Evolutionary conservation across 75 land plant genomes (phyloP).

Genomic region (Cupressus sempervirens): DNA sequence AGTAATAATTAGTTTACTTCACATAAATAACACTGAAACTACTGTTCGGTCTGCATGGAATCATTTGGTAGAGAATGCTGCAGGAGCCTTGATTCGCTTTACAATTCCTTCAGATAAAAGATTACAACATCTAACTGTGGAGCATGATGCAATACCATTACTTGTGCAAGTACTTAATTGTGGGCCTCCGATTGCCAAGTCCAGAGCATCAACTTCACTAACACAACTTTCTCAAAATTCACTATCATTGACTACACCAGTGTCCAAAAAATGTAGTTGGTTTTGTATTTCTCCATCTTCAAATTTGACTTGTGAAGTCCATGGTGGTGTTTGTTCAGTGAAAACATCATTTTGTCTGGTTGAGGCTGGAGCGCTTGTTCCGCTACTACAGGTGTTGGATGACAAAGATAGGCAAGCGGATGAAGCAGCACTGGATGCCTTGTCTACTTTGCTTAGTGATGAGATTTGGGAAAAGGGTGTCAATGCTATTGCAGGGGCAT

Average conservation of each 20-base stretch:
- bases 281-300: slow-evolving; percentile 42
- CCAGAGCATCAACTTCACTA: slow-evolving; percentile 48
- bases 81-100: slow-evolving; percentile 49
- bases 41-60: slow-evolving; percentile 3
- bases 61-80: slow-evolving; percentile 34
- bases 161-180: slow-evolving; percentile 49
- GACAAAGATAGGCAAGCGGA: slow-evolving; percentile 54
- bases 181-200: slow-evolving; percentile 30
- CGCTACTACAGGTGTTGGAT: slow-evolving; percentile 38
- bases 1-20: slow-evolving; percentile 23
- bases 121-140: slow-evolving; percentile 35
- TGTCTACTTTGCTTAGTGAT: slow-evolving; percentile 49
- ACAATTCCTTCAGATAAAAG: slow-evolving; percentile 58
- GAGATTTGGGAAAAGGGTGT: slow-evolving; percentile 55
- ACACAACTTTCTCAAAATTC: slow-evolving; percentile 60
- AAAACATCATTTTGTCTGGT: slow-evolving; percentile 62
- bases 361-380: slow-evolving; percentile 48
- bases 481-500: slow-evolving; percentile 33
- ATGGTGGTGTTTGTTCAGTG: slow-evolving; percentile 42
- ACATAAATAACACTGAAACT: neutral
- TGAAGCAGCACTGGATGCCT: slow-evolving; percentile 52
- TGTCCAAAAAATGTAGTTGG: slow-evolving; percentile 30
- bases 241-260: slow-evolving; percentile 21
- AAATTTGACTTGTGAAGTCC: slow-evolving; percentile 48
- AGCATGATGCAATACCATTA: slow-evolving; percentile 40